Base-by-base conservation (phyloP, 2,329 filamentous ascomycete genomes). In the Pseudogymnoascus sp. region DNA sequence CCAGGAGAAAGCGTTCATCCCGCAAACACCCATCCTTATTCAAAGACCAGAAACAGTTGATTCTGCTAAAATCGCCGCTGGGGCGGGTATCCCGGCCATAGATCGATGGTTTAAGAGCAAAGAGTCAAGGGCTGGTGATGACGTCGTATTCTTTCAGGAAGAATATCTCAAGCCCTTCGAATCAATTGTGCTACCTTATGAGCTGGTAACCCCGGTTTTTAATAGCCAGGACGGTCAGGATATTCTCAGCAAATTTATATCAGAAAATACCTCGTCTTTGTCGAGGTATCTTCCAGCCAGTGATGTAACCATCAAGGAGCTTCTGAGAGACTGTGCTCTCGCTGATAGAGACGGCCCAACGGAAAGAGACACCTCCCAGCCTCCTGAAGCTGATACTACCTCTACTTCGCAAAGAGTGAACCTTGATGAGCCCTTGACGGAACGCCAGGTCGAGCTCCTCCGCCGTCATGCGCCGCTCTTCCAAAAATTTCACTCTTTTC, bases 81-180 rank as follows among this genome's bases (percentile, higher is more conserved):
- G 72, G 2, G 82, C 82, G 59, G 66, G 67, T 26, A 70, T 88
- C 0, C 83, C 85, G 0, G 85, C 85, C 1, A 74, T 79, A 19
- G 70, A 69, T 3, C 83, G 82, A 66, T 90, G 88, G 88, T 90
- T 90, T 68, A 33, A 31, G 4, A 64, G 64, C 26, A 63, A 64
- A 9, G 15, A 59, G 3, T 1, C 15, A 5, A 21, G 37, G n/a
- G 10, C 7, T 15, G 7, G 29, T 42, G 23, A 37, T 17, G 21
- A 44, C 53, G 53, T 59, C 5, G 23, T 19, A 40, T 21, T 31
- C 46, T 19, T 68, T 0, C 61, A 64, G 1, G 50, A 76, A 67
- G 75, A 50, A 73, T 77, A 68, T 68, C 76, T 66, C 66, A 71
- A 46, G 65, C 68, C 11, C 61, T 82, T 79, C 68, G 77, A 74